Evolutionary conservation across 345 rosid species (phyloP), one percentile per base, ranked within the genome.

Genomic region (Citrus reticulata): DNA sequence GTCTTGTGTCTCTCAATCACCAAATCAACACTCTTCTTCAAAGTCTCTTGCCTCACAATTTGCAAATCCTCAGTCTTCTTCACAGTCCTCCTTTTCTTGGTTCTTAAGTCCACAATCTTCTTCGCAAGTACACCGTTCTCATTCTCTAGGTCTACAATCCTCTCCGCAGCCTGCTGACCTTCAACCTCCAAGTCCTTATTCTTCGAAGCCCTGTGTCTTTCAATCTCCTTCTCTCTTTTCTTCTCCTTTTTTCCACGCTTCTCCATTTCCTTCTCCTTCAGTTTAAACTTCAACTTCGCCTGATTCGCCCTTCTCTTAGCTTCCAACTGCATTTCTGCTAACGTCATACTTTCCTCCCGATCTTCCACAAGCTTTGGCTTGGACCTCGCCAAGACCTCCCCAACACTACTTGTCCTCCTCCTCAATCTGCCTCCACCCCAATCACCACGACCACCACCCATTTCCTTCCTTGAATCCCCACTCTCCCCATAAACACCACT

Each of bases 301-400:
- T 81, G 82, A 7, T 75, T 29, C 2, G 30, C 73, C 71, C 81
- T 92, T 79, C 81, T 74, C 84, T 76, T 92, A 4, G 87, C 83
- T 80, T 82, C 81, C 59, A 81, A 75, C 82, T 87, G 90, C 94
- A 95, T 88, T 85, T 91, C 89, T 1, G 94, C 95, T 78, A 95
- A 81, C 19, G 98, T 95, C 93, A 92, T 88, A 80, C 62, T 85
- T 77, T 89, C 97, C 37, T 91, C 97, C 16, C 7, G 55, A 68
- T 64, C 59, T 64, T 72, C 79, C 65, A 67, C 81, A 64, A 17
- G 80, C 77, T 74, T 69, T 5, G 80, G 76, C 37, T 65, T 80
- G 7, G 85, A 82, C 81, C 85, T 81, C 14, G 85, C 84, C 80
- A 87, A 70, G 35, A 77, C 78, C 49, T 85, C 84, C 73, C 85